Evolutionary conservation across 768 basidiomycete genomes (phyloP), one percentile per base, ranked within the genome.

Genomic region (Collybiopsis luxurians): DNA sequence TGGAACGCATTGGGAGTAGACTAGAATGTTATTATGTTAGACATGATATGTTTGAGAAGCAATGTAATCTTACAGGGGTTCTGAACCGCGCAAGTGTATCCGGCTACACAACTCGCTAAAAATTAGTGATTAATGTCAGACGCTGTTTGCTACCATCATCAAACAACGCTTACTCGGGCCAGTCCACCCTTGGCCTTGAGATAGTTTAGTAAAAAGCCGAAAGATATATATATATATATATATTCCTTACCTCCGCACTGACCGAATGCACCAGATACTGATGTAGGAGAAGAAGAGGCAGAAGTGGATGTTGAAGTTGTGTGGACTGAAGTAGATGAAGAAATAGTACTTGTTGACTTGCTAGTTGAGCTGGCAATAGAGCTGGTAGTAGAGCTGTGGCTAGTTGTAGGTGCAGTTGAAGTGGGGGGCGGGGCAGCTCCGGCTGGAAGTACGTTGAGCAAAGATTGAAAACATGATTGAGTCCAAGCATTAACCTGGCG

Each of bases 1-100:
- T 21, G 68, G 61, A 5, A 69, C 31, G 40, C 68, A 69, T 56
- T 69, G 68, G 36, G 59, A 69, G 43, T 67, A 69, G 50, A 59
- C 67, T 69, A 54, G 2, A 19, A 12, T 13, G 13, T 17, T 26
- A n/a, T n/a, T n/a, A n/a, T n/a, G n/a, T n/a, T n/a, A n/a, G n/a
- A n/a, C n/a, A n/a, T n/a, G 15, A 4, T n/a, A 11, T n/a, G 13
- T 19, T 30, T 27, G n/a, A 42, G 15, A 24, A 13, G 2, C n/a
- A 17, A 63, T 4, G 7, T 17, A 40, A 17, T 39, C 67, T 59
- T 42, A 69, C 67, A 69, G 24, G 56, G 44, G 53, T 67, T 69
- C 24, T 57, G 53, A 28, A 44, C 36, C 11, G 59, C 55, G 57
- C 68, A 69, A 9, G 53, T 64, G 28, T 58, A 63, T 4, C 66